Base-by-base conservation (phyloP, 768 basidiomycete genomes). In the Tricholoma hemisulphureum region DNA sequence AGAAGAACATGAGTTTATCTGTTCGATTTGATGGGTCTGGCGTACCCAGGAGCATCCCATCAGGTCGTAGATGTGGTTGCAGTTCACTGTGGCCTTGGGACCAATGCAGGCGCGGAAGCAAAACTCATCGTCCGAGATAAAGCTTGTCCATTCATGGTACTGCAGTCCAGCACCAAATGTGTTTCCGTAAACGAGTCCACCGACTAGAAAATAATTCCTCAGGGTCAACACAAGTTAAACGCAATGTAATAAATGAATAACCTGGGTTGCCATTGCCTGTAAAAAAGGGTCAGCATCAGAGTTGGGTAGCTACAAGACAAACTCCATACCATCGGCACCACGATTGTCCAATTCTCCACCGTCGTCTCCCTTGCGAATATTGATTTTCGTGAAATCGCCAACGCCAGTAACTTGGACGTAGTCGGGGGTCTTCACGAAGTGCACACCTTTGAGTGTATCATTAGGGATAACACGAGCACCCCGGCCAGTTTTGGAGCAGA, bases 101-200 rank as follows among this genome's bases (percentile, higher is more conserved):
- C 85, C 85, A 6, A 76, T 68, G 72, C 93, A 95, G 4, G 85
- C 77, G 60, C 91, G 90, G 67, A 91, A 72, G 74, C 91, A 93
- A 72, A 90, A 89, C 57, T 75, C 69, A 43, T 60, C 68, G 28
- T 81, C 81, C 20, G 89, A 91, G 63, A 93, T 85, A 75, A 93
- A 93, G 71, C 80, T 83, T 45, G 89, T 92, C 93, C 93, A 95
- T 68, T 93, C 88, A 63, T 89, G 87, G 68, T 88, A 81, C 69
- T 93, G 75, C 35, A 67, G 67, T 18, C 58, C 66, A 7, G 63
- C 60, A 18, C 83, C 80, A 66, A 86, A 89, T 8, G 74, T 75
- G 63, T 82, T 86, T 1, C 88, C 85, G 70, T 84, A 93, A 28
- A 91, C 64, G 10, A 92, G 73, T 34, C 85, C 89, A 62, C 91